Base-by-base conservation (phyloP, 495 filamentous ascomycete species). In the Aspergillus cavernicola region DNA sequence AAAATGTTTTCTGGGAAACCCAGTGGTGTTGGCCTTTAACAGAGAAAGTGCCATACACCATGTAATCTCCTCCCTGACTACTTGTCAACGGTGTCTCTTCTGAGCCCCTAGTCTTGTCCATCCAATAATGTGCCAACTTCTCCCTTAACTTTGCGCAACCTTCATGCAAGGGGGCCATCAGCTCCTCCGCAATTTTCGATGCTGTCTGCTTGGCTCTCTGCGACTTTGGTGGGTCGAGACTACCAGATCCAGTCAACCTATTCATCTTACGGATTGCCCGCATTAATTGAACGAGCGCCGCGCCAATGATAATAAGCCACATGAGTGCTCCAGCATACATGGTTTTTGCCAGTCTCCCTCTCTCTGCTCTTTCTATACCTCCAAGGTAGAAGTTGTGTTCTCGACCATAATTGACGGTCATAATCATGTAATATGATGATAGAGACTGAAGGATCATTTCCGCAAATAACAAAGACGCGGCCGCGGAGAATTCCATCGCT, bases 321-420 rank as follows among this genome's bases (percentile, higher is more conserved):
- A 50, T 37, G 28, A 56, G 44, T 28, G 53, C 53, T 37, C 53
- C 53, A 19, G 29, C 38, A 31, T 56, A 56, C 53, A 56, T 56
- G 7, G 19, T 23, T 22, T 44, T 44, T 22, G 37, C 53, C n/a
- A 16, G 19, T n/a, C 1, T 8, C 9, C 6, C 37, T 50, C 15
- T 50, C 6, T 56, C 53, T n/a, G 39, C 53, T 24, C 20, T 24
- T 29, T 20, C 45, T 28, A 56, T 13, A 69, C 32, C 39, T 52
- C 50, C 56, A 35, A 54, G 13, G 45, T 58, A 58, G 45, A 58
- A 58, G 13, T 54, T 45, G 31, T 58, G 56, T 50, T 54, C 29
- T 50, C 44, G 22, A 33, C 56, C 56, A 46, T 58, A 58, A 46
- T 54, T 36, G 47, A 58, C 38, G 2, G 56, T 58, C 29, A 58